Evolutionary conservation across 768 basidiomycete genomes (phyloP), one percentile per base, ranked within the genome.

Genomic region (Kwoniella sp.): DNA sequence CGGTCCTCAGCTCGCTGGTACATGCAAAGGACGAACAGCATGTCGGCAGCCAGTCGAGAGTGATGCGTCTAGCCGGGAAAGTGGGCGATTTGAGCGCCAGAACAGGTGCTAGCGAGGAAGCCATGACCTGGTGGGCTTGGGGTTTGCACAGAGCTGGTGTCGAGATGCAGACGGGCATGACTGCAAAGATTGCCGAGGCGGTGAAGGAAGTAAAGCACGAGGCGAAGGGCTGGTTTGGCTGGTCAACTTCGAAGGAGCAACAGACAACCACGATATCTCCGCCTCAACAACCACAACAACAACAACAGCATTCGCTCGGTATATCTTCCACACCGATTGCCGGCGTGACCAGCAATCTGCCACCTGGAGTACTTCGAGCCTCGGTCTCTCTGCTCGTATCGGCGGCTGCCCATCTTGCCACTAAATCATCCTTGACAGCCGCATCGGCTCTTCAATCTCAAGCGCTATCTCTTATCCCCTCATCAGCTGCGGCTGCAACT

Each of bases 41-140:
- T 13, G 53, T 29, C 19, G 40, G 44, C 24, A 58, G 60, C 9
- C 36, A 69, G 48, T 70, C 73, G 5, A 65, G 69, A 26, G 26
- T 60, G 2, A 55, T 77, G 46, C 56, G 69, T 27, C 62, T 77
- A 7, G 67, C 77, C 2, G 68, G 69, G 8, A 79, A 79, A 51
- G 51, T 79, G 13, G 78, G 78, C 8, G 77, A 77, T 59, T 46
- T 79, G 25, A 59, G 48, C 48, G 58, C 62, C 1, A 61, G 73
- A 33, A 58, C 69, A 7, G 73, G 76, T 22, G 64, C 67, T 21
- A 58, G 55, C 12, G 61, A 63, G 15, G 61, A 70, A 22, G 77
- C 73, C 0, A 36, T 55, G 22, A 57, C 33, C 22, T 79, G 77
- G 77, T 79, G 74, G 74, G 47, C 37, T 12, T 77, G 77, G 71